Conservation (phyloP, 2,329 filamentous ascomycete genomes). For the Cladosporium velox region DNA sequence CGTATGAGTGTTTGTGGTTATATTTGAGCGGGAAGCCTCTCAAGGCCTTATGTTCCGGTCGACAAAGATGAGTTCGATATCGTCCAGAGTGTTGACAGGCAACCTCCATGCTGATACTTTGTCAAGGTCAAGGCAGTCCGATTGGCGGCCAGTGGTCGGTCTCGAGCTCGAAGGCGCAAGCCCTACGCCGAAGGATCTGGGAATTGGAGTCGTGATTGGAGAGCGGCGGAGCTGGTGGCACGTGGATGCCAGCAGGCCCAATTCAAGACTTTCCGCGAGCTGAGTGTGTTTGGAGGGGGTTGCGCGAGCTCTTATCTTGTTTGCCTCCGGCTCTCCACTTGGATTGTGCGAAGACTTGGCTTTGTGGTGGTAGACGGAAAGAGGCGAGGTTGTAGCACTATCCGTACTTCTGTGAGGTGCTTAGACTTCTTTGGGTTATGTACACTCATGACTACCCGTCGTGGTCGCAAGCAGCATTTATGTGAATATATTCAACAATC, state of each 20-base stretch:
- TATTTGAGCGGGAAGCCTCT: not conserved
- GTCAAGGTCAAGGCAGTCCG: not conserved
- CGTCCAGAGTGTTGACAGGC: not conserved
- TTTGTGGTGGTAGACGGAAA: not conserved
- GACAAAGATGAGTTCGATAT: not conserved
- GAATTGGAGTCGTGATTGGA: not conserved
- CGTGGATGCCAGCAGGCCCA: not conserved
- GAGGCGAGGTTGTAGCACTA: not conserved
- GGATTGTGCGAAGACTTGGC: not conserved
- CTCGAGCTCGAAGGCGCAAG: not conserved
- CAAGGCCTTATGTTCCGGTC: not conserved
- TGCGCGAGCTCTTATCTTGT: constrained; percentile 4
- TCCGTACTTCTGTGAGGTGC: not conserved
- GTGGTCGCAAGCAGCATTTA: too few species aligned
- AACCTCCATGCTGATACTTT: not conserved
- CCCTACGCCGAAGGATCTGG: constrained; percentile 4
- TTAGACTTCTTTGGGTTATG: not conserved
- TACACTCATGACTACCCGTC: not conserved
- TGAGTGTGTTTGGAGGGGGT: not conserved
- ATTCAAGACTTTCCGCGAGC: not conserved
- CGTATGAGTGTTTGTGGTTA: not conserved
- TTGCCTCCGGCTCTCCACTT: constrained; percentile 1
- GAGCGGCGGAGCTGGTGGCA: not conserved
- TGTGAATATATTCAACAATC: too few species aligned
- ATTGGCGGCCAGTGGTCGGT: constrained; percentile 6